phyloP scores from a whole-genome alignment of 257 asterid genomes.

The Gentiana straminea region DNA sequence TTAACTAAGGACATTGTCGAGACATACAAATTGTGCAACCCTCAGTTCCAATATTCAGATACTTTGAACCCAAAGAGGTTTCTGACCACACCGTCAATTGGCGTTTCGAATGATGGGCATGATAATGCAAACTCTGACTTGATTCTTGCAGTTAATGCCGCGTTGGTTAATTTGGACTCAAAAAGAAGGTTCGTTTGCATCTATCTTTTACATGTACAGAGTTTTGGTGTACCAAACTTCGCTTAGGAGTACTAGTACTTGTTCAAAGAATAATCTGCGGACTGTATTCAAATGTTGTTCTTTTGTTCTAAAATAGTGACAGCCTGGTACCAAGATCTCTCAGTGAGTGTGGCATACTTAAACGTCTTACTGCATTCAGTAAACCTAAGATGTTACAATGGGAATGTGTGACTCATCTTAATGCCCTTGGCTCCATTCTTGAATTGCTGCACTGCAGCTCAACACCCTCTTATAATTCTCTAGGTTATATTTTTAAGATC shows the following conservation, averaged over 20 bases:
- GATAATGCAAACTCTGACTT: slow-evolving; percentile 93
- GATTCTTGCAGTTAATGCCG: slow-evolving; percentile 64
- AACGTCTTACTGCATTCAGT: no score
- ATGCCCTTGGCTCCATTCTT: no score
- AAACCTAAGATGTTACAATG: no score
- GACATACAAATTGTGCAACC: slow-evolving; percentile 78
- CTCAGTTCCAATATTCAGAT: slow-evolving; percentile 67
- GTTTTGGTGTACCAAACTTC: not conserved
- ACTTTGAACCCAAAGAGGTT: slow-evolving; percentile 84
- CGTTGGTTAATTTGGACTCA: slow-evolving; percentile 56
- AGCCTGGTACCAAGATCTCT: no score
- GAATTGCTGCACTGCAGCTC: no score
- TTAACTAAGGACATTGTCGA: slow-evolving; percentile 89
- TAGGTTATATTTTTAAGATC: no score
- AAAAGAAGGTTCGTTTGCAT: slow-evolving; percentile 53
- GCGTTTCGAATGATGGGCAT: slow-evolving; percentile 76
- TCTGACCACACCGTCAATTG: slow-evolving; percentile 86
- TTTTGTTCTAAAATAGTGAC: no score
- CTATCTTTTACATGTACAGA: not conserved
- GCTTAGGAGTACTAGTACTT: not conserved
- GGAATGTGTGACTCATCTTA: no score
- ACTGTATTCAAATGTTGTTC: not conserved
- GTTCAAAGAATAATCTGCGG: not conserved
- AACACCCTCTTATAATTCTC: no score
- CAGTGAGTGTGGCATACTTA: no score